These are phyloP conservation scores for Aspergillus cristatus DNA, from an alignment of 495 filamentous ascomycete species.

Conservation along the genomic window DNA sequence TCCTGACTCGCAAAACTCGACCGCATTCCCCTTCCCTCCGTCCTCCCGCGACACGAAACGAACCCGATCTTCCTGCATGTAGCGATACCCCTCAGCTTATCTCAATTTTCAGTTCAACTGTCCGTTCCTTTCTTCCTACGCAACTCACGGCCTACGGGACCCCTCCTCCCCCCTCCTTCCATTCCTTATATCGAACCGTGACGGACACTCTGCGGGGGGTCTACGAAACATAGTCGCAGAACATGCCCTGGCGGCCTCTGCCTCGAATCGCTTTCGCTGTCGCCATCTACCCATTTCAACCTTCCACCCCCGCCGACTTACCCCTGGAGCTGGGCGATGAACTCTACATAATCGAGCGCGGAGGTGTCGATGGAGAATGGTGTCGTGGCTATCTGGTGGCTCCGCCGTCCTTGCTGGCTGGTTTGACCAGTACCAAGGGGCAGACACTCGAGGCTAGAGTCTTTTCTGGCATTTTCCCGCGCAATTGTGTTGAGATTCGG, in stretches of 20 bases:
- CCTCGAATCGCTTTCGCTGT: slow-evolving; percentile 97
- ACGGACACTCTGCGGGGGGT: slow-evolving; percentile 14
- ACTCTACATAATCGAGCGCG: slow-evolving; percentile 95
- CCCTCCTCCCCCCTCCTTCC: slow-evolving; percentile 5
- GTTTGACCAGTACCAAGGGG: slow-evolving; percentile 82
- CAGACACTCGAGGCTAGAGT: slow-evolving; percentile 91
- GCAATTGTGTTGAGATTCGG: slow-evolving; percentile 80
- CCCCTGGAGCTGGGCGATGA: slow-evolving; percentile 96
- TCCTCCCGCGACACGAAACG: no score
- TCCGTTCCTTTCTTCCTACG: no score
- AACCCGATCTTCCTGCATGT: no score
- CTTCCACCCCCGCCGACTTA: slow-evolving; percentile 81
- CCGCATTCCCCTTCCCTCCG: no score
- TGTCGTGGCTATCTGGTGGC: slow-evolving; percentile 91
- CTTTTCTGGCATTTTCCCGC: slow-evolving; percentile 93
- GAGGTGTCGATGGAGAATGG: slow-evolving; percentile 79
- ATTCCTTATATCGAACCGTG: slow-evolving; percentile 13
- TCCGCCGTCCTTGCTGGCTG: slow-evolving; percentile 85
- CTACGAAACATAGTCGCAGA: no score
- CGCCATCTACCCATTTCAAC: slow-evolving; percentile 84
- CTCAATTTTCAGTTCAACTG: no score
- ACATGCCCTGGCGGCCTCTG: slow-evolving; percentile 94
- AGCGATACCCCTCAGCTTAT: no score
- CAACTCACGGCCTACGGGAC: slow-evolving; percentile 1
- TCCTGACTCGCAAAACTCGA: no score